These are phyloP conservation scores for Stentor roeselii DNA, from an alignment of 73 alveolate genomes.

Conservation along the genomic window DNA sequence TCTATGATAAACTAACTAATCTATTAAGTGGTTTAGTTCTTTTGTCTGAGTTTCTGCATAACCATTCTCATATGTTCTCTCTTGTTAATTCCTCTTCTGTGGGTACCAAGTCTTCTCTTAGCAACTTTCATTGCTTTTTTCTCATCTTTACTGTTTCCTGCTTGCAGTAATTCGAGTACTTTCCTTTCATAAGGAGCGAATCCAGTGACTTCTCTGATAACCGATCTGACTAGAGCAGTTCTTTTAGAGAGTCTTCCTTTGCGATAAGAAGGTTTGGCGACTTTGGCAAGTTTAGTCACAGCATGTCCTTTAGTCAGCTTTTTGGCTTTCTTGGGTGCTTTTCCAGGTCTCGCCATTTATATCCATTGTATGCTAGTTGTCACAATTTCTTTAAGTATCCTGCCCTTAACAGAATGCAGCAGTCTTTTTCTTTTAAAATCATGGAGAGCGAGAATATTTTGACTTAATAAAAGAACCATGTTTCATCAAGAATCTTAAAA, in stretches of 20 bases:
- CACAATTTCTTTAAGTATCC: too few species aligned
- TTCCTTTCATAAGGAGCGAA: constrained; percentile 92
- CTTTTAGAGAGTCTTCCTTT: constrained; percentile 17
- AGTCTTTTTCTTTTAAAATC: too few species aligned
- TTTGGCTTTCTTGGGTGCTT: constrained; percentile 24
- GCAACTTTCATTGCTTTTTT: constrained; percentile 92
- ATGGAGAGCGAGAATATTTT: too few species aligned
- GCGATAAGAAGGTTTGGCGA: constrained; percentile 6
- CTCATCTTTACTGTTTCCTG: constrained; percentile 73
- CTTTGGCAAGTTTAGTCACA: constrained; percentile 5
- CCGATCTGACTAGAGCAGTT: constrained; percentile 49
- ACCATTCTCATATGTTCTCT: constrained; percentile 68
- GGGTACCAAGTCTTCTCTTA: constrained; percentile 91
- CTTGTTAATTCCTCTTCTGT: constrained; percentile 88
- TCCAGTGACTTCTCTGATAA: constrained; percentile 88
- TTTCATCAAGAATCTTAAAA: too few species aligned
- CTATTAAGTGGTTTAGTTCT: too few species aligned
- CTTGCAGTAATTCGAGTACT: constrained; percentile 80
- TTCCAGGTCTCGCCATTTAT: constrained; percentile 11
- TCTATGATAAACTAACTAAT: too few species aligned
- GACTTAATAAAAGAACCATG: too few species aligned
- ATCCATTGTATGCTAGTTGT: too few species aligned
- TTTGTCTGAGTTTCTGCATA: neutral
- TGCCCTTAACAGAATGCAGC: too few species aligned
- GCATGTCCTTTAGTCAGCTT: constrained; percentile 17